Percentiles rank a stretch among this genome's conserved stretches.
Conservation (phyloP, 768 basidiomycete genomes). For the Boletus fagicola region DNA sequence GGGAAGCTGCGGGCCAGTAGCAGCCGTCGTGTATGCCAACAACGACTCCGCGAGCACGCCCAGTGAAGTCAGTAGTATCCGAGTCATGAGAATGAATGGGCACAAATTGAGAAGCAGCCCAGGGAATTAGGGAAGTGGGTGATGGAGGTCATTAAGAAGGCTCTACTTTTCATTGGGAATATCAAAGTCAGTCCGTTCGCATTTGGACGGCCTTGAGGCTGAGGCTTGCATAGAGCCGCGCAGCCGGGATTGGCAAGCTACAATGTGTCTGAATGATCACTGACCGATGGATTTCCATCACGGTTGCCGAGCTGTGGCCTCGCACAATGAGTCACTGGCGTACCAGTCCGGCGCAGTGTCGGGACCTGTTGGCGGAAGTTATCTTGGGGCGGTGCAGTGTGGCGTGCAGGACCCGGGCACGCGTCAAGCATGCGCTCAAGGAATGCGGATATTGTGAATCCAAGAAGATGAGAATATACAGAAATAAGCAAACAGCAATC, state of each 20-base stretch:
- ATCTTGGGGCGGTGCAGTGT: constrained; percentile 11
- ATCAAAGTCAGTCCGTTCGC: constrained; percentile 1
- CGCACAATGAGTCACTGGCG: background rate
- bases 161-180: constrained; percentile 10
- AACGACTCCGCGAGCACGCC: constrained; percentile 9
- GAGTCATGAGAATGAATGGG: background rate
- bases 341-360: background rate
- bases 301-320: background rate
- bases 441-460: constrained; percentile 11
- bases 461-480: constrained; percentile 16
- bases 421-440: constrained; percentile 23
- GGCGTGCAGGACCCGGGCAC: constrained; percentile 14
- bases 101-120: constrained; percentile 5
- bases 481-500: constrained; percentile 16
- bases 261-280: constrained; percentile 1
- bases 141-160: constrained; percentile 5
- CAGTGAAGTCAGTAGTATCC: constrained; percentile 7
- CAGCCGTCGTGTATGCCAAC: background rate
- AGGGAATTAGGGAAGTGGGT: constrained; percentile 2
- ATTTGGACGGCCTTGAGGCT: constrained; percentile 4
- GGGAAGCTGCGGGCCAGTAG: background rate
- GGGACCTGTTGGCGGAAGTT: constrained; percentile 11
- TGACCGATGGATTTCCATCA: background rate
- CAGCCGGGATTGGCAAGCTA: constrained; percentile 1
- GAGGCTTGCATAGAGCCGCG: constrained; percentile 6